Evolutionary conservation across 2,329 filamentous ascomycete genomes (phyloP).

Genomic region (Stachybotrys elegans): DNA sequence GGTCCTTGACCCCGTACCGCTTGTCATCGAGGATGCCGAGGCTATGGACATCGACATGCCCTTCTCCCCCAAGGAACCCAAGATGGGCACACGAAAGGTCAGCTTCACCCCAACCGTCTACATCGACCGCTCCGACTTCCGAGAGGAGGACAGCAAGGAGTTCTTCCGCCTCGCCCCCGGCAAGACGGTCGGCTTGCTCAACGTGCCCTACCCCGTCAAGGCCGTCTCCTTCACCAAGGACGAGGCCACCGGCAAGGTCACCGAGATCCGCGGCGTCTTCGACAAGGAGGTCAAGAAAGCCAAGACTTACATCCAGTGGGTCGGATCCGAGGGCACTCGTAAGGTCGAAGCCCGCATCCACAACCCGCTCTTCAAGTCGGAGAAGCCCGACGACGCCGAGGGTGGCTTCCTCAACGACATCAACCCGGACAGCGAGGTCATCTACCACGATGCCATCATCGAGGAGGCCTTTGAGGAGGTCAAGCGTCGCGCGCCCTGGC

Average conservation of each 20-base stretch:
- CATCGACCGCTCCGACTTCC: conserved; percentile 79
- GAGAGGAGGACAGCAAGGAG: conserved; percentile 66
- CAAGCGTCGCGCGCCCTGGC: conserved; percentile 69
- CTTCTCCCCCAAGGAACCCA: conserved; percentile 76
- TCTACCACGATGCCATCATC: conserved; percentile 74
- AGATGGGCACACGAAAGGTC: conserved; percentile 55
- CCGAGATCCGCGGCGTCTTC: conserved; percentile 56
- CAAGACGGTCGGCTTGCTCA: conserved; percentile 70
- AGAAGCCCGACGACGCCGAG: conserved; percentile 71
- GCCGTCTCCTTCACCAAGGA: conserved; percentile 68
- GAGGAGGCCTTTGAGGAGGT: conserved; percentile 82
- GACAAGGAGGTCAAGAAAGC: conserved; percentile 68
- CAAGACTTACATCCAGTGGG: conserved; percentile 90
- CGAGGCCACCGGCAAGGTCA: conserved; percentile 57
- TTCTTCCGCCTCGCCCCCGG: conserved; percentile 79
- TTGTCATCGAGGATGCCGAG: conserved; percentile 75
- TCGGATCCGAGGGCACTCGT: conserved; percentile 58
- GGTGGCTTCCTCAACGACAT: conserved; percentile 81
- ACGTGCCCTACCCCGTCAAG: conserved; percentile 66
- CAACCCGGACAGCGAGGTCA: conserved; percentile 75
- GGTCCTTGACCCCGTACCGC: conserved; percentile 76
- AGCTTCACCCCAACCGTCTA: conserved; percentile 73
- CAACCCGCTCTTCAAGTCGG: conserved; percentile 79
- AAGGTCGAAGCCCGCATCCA: conserved; percentile 74
- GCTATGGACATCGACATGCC: conserved; percentile 60